Evolutionary conservation across 371 early-diverging fungal species (phyloP), one percentile per base, ranked within the genome.

Genomic region (Mucor plumbeus): DNA sequence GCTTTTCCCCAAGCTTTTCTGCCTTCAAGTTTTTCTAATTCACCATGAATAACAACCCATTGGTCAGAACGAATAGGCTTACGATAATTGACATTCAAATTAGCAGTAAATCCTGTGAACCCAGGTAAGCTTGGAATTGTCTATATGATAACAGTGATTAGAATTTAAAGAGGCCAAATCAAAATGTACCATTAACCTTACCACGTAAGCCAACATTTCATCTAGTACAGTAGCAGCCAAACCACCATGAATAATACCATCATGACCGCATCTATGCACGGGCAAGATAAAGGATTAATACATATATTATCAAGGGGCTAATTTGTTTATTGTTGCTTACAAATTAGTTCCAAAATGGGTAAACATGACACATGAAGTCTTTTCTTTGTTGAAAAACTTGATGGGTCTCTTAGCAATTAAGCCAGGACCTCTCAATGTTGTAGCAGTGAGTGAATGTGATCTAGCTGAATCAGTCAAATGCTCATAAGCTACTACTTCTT

Each of bases 181-280:
- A 33, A 60, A 41, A 14, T 38, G 26, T 21, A 13, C 4, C 6
- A 10, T 1, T 0, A 0, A 26, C 34, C 85, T 75, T 86, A 86
- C 87, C 40, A 86, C 82, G 75, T 80, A 79, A 13, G 83, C 85
- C n/a, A 85, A 68, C 26, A 72, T 73, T 68, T 90, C 92, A 76
- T 92, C 94, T 44, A 92, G 75, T 36, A 93, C 61, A 8, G 91
- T 91, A 1, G 88, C 91, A 67, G 88, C 81, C 26, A 92, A 73
- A 26, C 94, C 94, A 13, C 93, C 93, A 66, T 92, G 94, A 26
- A 92, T 85, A 68, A 92, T 88, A 34, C 86, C 84, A 39, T 88
- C 87, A 73, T 92, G 92, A 7, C 92, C 92, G 54, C 92, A 91
- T 8, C 77, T 44, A 62, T 38, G 38, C 38, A 38, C 11, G 9